These are phyloP conservation scores for Coemansia sp. DNA, from an alignment of 192 early-diverging fungal genomes.

Conservation along the genomic window DNA sequence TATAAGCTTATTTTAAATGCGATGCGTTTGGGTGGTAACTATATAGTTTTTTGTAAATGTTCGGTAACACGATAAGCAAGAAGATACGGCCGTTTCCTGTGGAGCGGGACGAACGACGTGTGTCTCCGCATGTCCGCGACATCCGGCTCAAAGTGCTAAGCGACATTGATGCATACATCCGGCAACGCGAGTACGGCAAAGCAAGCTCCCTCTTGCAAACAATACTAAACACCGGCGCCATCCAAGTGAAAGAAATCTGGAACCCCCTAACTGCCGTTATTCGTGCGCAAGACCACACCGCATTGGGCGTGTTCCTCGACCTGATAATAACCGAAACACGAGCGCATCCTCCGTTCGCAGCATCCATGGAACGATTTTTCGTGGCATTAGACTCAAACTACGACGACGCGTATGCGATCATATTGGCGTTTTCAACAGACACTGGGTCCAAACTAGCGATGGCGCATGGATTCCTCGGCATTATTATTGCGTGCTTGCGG, in stretches of 20 bases:
- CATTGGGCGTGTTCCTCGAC: conserved; percentile 18
- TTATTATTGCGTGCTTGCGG: conserved; percentile 36
- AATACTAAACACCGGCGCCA: conserved; percentile 12
- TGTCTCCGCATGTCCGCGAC: conserved; percentile 2
- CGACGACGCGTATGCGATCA: conserved; percentile 10
- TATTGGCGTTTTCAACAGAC: conserved; percentile 24
- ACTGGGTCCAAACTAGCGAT: conserved; percentile 22
- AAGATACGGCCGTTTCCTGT: not conserved
- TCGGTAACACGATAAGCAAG: not conserved
- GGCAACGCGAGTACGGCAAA: conserved; percentile 35
- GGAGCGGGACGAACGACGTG: not conserved
- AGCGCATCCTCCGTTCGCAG: conserved; percentile 5
- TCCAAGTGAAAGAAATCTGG: conserved; percentile 27
- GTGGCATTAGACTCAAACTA: conserved; percentile 6
- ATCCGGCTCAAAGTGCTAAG: conserved; percentile 2
- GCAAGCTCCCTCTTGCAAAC: conserved; percentile 37
- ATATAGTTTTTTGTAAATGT: too few relatives aligned
- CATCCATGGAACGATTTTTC: conserved; percentile 33
- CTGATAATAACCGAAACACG: conserved; percentile 9
- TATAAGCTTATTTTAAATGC: too few relatives aligned
- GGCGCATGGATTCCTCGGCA: conserved; percentile 37
- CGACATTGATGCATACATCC: conserved; percentile 31
- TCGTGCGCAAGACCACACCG: conserved; percentile 13
- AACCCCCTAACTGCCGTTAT: conserved; percentile 22
- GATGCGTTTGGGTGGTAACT: too few relatives aligned